Base-by-base conservation (phyloP, 331 rosid genomes). In the Quercus lobata region DNA sequence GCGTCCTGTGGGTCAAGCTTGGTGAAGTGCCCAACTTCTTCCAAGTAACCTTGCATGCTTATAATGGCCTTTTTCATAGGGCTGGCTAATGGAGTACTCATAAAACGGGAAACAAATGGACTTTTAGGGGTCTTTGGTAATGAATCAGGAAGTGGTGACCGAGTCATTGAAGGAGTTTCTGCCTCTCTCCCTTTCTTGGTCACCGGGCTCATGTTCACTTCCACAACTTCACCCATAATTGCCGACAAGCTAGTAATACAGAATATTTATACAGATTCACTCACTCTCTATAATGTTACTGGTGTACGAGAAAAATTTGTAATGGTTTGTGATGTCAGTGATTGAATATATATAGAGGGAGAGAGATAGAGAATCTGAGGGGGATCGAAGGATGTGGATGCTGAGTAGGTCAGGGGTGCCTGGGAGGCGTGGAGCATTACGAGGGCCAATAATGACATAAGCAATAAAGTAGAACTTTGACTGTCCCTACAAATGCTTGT, bases 1-100 rank as follows among this genome's bases (percentile, higher is more conserved):
- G 87, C 88, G 24, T 92, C 97, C 35, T 83, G 97, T 2, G 86
- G 91, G n/a, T 90, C 90, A 37, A 92, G 88, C 76, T 86, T 90
- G 11, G 92, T 90, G 79, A 90, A 84, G 80, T 87, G 86, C 1
- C 91, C 89, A 61, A 87, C 94, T 87, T 92, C 90, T 83, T 85
- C 94, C 4, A 87, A 17, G 81, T 78, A 87, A 6, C 87, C 85
- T 56, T 86, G 89, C 85, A 90, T 79, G 91, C 84, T 88, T 79
- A 76, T 87, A 17, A 90, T 77, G 15, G 90, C 97, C 77, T 85
- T 87, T 66, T 81, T 92, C 89, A 90, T 81, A 14, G 97, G 97
- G 55, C 92, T 88, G 1, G 87, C 90, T 44, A 85, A 34, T 68
- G 94, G 93, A 57, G 86, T 84, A 49, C 34, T 84, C 89, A 75